These are phyloP conservation scores for Talinum fruticosum DNA, from an alignment of 148 eudicot species.

Conservation along the genomic window DNA sequence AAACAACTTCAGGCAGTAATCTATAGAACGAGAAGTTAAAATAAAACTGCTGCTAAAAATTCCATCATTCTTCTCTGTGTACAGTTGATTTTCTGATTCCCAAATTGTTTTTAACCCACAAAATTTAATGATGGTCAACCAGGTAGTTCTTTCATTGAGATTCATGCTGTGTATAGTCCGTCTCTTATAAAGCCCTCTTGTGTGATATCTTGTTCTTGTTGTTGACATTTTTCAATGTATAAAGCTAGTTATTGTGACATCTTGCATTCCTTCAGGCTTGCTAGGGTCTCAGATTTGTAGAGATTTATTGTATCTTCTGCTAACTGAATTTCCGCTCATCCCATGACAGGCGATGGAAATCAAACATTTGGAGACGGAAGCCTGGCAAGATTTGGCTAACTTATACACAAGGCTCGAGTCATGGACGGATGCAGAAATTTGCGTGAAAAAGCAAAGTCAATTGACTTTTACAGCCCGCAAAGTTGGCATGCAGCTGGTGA, in stretches of 20 bases:
- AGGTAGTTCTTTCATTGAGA: background rate
- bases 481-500: constrained; percentile 82
- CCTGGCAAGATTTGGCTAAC: constrained; percentile 81
- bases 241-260: background rate
- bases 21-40: background rate
- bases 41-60: background rate
- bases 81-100: background rate
- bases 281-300: background rate
- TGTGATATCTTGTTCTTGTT: background rate
- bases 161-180: background rate
- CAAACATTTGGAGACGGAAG: constrained; percentile 60
- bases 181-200: background rate
- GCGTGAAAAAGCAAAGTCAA: constrained; percentile 57
- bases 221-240: background rate
- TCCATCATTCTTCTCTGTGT: background rate
- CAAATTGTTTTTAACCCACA: background rate
- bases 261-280: background rate
- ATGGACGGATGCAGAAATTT: constrained; percentile 67
- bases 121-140: background rate
- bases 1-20: background rate
- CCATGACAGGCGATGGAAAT: constrained; percentile 32
- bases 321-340: constrained; percentile 9
- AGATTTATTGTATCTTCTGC: background rate
- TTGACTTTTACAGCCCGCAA: constrained; percentile 47
- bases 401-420: constrained; percentile 62